A percentile compares a stretch with the other conserved stretches of the same genome.
Evolutionary conservation across 106 monocot species (phyloP).

Genomic region (Allium cepa): DNA sequence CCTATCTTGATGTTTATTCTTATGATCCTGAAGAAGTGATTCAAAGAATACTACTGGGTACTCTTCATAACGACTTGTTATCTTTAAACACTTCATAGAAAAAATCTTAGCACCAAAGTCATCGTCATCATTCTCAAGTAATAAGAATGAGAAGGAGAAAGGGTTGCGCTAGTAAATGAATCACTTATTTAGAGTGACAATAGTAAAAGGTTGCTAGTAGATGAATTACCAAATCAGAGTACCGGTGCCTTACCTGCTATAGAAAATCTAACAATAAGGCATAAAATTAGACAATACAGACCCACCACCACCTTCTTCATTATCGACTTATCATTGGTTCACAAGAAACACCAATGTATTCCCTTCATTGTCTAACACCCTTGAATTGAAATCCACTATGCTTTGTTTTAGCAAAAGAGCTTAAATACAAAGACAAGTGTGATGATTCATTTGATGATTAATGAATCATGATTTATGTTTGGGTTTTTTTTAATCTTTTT

Average conservation of each 20-base stretch:
- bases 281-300: neutral
- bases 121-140: conserved; percentile 1
- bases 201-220: neutral
- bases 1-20: conserved; percentile 84
- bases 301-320: conserved; percentile 22
- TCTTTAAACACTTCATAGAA: conserved; percentile 63
- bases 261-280: too few species aligned
- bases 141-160: conserved; percentile 72
- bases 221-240: neutral
- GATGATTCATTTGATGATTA: conserved; percentile 96
- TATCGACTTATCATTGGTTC: conserved; percentile 49
- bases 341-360: conserved; percentile 47
- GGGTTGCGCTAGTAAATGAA: conserved; percentile 7
- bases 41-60: conserved; percentile 88
- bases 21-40: conserved; percentile 84
- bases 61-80: conserved; percentile 74
- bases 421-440: conserved; percentile 86
- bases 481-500: too few species aligned
- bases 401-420: conserved; percentile 50
- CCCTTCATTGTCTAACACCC: conserved; percentile 20
- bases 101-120: conserved; percentile 29
- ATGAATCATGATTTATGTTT: conserved; percentile 14
- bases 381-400: conserved; percentile 46
- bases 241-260: too few species aligned
- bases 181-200: neutral